Percentiles rank a stretch among this genome's conserved stretches.
These are phyloP conservation scores for Coniochaeta ligniaria DNA, from an alignment of 2,329 filamentous ascomycete genomes.

Conservation along the genomic window DNA sequence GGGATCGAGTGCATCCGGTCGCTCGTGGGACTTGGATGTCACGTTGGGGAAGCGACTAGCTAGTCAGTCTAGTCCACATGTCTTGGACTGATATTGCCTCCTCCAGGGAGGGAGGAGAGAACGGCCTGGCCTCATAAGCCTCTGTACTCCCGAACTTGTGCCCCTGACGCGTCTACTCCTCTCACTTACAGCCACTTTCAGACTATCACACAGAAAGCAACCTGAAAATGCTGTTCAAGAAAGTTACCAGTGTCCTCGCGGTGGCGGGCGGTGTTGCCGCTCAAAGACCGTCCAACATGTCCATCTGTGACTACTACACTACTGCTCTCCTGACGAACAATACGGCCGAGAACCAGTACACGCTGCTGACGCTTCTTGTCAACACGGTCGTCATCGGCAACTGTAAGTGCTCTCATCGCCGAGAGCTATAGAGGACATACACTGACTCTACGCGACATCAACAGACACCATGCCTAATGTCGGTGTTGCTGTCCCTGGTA, in stretches of 20 bases:
- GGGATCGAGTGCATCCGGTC: neutral
- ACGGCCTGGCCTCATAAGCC: neutral
- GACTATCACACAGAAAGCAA: neutral
- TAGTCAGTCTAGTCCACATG: neutral
- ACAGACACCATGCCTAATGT: conserved; percentile 47
- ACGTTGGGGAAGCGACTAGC: neutral
- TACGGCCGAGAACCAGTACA: conserved; percentile 50
- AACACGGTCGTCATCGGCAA: conserved; percentile 60
- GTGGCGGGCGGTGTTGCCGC: conserved; percentile 21
- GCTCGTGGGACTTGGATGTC: neutral
- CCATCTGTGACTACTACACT: conserved; percentile 59
- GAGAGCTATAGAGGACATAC: neutral
- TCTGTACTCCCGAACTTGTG: neutral
- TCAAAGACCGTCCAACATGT: conserved; percentile 39
- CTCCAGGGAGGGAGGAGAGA: neutral
- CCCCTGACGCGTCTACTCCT: neutral
- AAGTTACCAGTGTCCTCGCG: conserved; percentile 15
- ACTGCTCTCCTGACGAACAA: conserved; percentile 51
- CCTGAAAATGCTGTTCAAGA: conserved; percentile 19
- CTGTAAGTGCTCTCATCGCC: conserved; percentile 26
- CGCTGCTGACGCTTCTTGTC: conserved; percentile 48
- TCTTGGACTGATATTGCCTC: too few relatives aligned
- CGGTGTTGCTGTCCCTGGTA: conserved; percentile 46
- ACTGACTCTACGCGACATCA: neutral
- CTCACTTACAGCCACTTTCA: neutral